A percentile compares a stretch with the other conserved stretches of the same genome.
Conservation (phyloP, 2,329 filamentous ascomycete species). For the Aulographum hederae region DNA sequence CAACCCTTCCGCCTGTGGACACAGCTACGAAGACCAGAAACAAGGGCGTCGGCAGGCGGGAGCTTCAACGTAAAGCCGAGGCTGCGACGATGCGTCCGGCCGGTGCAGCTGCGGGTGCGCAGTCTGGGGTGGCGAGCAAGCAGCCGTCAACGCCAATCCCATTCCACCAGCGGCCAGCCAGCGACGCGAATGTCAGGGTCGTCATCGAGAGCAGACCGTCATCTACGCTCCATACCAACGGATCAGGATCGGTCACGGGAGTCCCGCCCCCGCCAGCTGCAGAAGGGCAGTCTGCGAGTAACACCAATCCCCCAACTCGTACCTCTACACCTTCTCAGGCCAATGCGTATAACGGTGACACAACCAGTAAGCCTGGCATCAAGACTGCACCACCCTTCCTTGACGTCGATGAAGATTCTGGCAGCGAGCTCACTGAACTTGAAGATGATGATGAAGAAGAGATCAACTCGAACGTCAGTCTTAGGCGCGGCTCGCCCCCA, state of each 20-base stretch:
- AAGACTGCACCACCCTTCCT: constrained; percentile 38
- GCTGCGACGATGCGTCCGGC: constrained; percentile 25
- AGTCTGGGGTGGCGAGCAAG: background rate
- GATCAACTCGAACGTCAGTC: constrained; percentile 7
- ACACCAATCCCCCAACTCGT: background rate
- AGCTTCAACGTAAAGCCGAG: constrained; percentile 41
- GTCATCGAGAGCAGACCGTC: background rate
- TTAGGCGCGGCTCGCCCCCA: too few relatives aligned
- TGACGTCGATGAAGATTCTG: constrained; percentile 23
- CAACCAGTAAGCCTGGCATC: constrained; percentile 19
- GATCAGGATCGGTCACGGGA: too few relatives aligned
- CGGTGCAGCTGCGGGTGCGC: too few relatives aligned
- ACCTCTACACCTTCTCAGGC: background rate
- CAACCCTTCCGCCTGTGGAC: constrained; percentile 6
- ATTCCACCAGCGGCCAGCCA: constrained; percentile 9
- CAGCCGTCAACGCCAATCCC: background rate
- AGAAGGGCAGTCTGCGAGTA: background rate
- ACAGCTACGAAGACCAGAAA: constrained; percentile 18
- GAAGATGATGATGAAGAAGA: constrained; percentile 14
- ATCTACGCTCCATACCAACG: too few relatives aligned
- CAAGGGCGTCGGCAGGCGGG: constrained; percentile 40
- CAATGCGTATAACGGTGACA: background rate
- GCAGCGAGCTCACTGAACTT: constrained; percentile 5
- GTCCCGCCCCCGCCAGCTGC: too few relatives aligned
- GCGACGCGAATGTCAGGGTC: constrained; percentile 7